These are phyloP conservation scores for Cadophora malorum DNA, from an alignment of 2,329 filamentous ascomycete species.

Conservation along the genomic window DNA sequence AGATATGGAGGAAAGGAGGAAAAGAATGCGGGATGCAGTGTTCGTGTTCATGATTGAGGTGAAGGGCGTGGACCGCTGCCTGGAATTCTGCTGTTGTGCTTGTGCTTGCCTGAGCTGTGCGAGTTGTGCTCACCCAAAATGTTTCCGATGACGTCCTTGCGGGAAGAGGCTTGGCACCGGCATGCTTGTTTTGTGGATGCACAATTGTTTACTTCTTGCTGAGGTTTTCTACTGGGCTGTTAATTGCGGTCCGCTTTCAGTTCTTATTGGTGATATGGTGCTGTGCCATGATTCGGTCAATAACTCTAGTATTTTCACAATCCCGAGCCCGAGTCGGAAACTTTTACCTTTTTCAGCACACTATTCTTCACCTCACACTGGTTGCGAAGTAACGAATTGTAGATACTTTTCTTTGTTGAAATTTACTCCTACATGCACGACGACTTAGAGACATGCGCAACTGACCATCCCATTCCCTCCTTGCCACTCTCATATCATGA, in stretches of 20 bases:
- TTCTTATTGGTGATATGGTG: too few relatives aligned
- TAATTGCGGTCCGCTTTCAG: too few relatives aligned
- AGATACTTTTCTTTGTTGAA: background rate
- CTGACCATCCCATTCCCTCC: background rate
- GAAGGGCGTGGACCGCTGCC: slow-evolving; percentile 9
- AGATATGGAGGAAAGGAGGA: background rate
- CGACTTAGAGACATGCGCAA: background rate
- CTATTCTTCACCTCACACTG: background rate
- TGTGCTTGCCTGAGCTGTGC: slow-evolving; percentile 11
- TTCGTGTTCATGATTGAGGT: slow-evolving; percentile 7
- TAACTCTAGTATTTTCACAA: too few relatives aligned
- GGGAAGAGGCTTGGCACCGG: slow-evolving; percentile 3
- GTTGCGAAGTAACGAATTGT: background rate
- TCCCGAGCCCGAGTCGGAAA: too few relatives aligned
- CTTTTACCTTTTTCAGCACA: too few relatives aligned
- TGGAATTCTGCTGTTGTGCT: slow-evolving; percentile 9
- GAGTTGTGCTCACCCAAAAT: slow-evolving; percentile 15
- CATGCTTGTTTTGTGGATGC: slow-evolving; percentile 8
- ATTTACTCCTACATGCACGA: slow-evolving; percentile 2
- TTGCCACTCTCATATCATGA: background rate
- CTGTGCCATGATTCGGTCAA: too few relatives aligned
- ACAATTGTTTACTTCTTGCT: slow-evolving; percentile 11
- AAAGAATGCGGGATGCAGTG: background rate
- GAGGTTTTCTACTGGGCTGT: background rate
- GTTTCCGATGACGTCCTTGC: slow-evolving; percentile 16